Base-by-base conservation (phyloP, 768 basidiomycete species). In the Lactarius deliciosus region DNA sequence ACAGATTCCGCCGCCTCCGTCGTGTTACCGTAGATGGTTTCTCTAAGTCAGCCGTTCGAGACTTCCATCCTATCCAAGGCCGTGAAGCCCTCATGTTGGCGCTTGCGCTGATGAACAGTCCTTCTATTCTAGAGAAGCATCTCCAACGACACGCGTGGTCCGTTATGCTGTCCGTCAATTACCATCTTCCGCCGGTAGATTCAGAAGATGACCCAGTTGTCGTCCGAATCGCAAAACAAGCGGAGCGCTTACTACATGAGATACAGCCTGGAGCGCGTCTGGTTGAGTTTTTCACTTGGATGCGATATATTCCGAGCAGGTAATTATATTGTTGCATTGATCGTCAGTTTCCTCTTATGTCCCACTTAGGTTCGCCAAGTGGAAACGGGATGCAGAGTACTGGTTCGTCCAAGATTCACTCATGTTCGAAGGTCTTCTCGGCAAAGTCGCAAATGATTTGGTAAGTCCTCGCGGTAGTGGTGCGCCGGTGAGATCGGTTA, bases 1-100 rank as follows among this genome's bases (percentile, higher is more conserved):
- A 3, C 25, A 40, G 68, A 11, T 74, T 72, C 62, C 73, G 72
- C 45, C 72, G 72, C 57, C 71, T 69, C 57, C 65, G 75, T 55
- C 72, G 73, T 18, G 16, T 36, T 61, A 72, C 55, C 63, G 74
- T 32, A 68, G 64, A 61, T 65, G 67, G 59, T 34, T 72, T 18
- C 69, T 75, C 45, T 73, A 74, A n/a, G 74, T 71, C 45, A 61
- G 61, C n/a, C 28, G 71, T 75, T 32, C 61, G 60, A 47, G 60
- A 70, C 13, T 76, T 76, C 66, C 64, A 69, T 18, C 68, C 70
- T 15, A 70, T 76, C 36, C 73, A 77, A 50, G 73, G 75, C 54
- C 59, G 65, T 32, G 76, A 79, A 70, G 75, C 75, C 3, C 70
- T 65, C 11, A 62, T 71, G 25, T 25, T 25, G 11, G n/a, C 22